Percentiles rank a stretch among this genome's conserved stretches.
Evolutionary conservation across 2,329 filamentous ascomycete species (phyloP).

Genomic region (Cladosporium velox): DNA sequence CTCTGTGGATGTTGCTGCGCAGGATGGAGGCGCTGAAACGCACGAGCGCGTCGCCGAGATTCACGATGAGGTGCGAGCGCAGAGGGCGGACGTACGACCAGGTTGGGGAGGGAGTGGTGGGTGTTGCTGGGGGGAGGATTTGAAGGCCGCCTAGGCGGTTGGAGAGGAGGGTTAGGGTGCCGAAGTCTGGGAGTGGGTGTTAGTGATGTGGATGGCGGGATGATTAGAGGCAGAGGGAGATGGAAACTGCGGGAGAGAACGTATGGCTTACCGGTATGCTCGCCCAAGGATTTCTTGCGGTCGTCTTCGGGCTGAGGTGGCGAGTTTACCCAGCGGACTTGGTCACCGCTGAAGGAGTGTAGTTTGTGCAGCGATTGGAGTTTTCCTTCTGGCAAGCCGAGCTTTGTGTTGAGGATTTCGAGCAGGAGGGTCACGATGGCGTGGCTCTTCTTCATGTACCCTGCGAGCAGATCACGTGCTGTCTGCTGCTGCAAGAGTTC

Average conservation of each 20-base stretch:
- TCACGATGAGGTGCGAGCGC: constrained; percentile 50
- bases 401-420: constrained; percentile 46
- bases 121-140: constrained; percentile 46
- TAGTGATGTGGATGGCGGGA: background rate
- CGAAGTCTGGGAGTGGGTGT: constrained; percentile 48
- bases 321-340: constrained; percentile 56
- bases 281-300: constrained; percentile 48
- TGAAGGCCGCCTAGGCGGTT: constrained; percentile 59
- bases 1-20: constrained; percentile 48
- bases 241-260: background rate
- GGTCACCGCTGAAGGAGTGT: constrained; percentile 49
- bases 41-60: constrained; percentile 52
- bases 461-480: constrained; percentile 41
- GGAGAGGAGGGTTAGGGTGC: constrained; percentile 58
- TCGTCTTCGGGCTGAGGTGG: constrained; percentile 50
- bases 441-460: constrained; percentile 51
- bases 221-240: no score
- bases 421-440: constrained; percentile 49
- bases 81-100: constrained; percentile 59
- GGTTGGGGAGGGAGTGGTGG: constrained; percentile 25
- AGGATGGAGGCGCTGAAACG: constrained; percentile 47
- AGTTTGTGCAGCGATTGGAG: constrained; percentile 52
- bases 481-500: constrained; percentile 41
- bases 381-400: constrained; percentile 46
- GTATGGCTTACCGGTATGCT: constrained; percentile 46